These are phyloP conservation scores for Rhodomyrtus psidioides DNA, from an alignment of 441 rosid genomes.

Conservation along the genomic window DNA sequence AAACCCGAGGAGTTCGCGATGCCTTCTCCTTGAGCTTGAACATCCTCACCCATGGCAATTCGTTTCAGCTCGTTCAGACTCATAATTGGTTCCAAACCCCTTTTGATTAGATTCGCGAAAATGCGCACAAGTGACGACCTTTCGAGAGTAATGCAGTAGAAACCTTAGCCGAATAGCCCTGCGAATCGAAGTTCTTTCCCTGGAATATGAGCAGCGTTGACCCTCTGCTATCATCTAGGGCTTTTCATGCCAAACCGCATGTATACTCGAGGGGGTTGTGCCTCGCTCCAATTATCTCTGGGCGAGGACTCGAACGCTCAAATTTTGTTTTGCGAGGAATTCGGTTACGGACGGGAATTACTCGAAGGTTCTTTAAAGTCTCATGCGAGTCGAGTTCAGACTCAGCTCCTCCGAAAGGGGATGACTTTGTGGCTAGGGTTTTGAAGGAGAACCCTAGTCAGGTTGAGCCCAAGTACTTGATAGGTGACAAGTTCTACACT, in stretches of 20 bases:
- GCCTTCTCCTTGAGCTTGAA: background rate
- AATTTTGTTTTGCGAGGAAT: conserved; percentile 16
- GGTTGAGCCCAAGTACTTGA: conserved; percentile 58
- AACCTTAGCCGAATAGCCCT: background rate
- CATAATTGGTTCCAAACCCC: background rate
- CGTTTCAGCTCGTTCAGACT: background rate
- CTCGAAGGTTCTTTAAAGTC: conserved; percentile 43
- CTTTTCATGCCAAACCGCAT: conserved; percentile 31
- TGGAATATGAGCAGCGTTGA: conserved; percentile 39
- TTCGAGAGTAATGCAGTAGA: background rate
- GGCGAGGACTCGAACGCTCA: conserved; percentile 7
- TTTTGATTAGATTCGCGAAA: background rate
- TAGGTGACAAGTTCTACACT: conserved; percentile 51
- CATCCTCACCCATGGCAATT: background rate
- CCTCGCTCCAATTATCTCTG: background rate
- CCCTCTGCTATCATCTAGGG: conserved; percentile 34
- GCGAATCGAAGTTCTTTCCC: background rate
- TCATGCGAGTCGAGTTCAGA: conserved; percentile 36
- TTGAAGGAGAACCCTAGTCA: conserved; percentile 90
- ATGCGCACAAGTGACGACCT: background rate
- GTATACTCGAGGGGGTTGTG: background rate
- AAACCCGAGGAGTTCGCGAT: background rate
- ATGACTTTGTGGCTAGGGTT: conserved; percentile 71
- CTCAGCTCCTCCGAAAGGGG: conserved; percentile 21
- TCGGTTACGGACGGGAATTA: conserved; percentile 27